Base-by-base conservation (phyloP, 768 basidiomycete species). In the Mrakia hoshinonis region DNA sequence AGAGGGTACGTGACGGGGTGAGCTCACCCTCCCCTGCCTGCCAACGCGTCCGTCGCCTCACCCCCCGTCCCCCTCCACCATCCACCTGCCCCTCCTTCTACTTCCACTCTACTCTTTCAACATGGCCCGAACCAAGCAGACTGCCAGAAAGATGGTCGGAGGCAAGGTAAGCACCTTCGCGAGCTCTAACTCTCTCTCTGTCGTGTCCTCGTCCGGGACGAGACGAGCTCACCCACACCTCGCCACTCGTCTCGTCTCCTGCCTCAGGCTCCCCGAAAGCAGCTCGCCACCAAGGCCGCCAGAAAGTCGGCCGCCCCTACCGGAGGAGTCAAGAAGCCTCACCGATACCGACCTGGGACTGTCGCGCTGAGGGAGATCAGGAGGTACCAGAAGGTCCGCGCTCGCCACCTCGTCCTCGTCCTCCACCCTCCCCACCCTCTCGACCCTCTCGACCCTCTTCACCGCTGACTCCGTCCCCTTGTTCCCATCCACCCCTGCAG, bases 91-190 rank as follows among this genome's bases (percentile, higher is more conserved):
- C 22, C 26, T 24, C n/a, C 38, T n/a, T 15, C 29, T 47, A 38
- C 3, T 34, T 47, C 4, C 63, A 24, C 46, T n/a, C 2, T 39
- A 36, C 11, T 39, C 36, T 9, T n/a, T n/a, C 62, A 48, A 9
- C 46, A 68, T 68, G 67, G 67, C 67, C 39, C 49, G 67, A 52
- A 68, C 67, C 51, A 68, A 92, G 92, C 94, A 97, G 92, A 97
- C 94, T 80, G 94, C 94, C 79, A 92, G 94, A 83, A 97, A 96
- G 85, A 96, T 93, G 72, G 96, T 94, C 75, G 94, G 95, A 89
- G 89, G 89, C 78, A 91, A 91, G 89, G 61, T 62, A 9, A 39
- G 61, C 46, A 13, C 34, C 10, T 31, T 38, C 9, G n/a, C n/a
- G n/a, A n/a, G n/a, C n/a, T n/a, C n/a, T n/a, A n/a, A n/a, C n/a